These are phyloP conservation scores for Aureobasidium vineae DNA, from an alignment of 2,329 filamentous ascomycete species.

Conservation along the genomic window DNA sequence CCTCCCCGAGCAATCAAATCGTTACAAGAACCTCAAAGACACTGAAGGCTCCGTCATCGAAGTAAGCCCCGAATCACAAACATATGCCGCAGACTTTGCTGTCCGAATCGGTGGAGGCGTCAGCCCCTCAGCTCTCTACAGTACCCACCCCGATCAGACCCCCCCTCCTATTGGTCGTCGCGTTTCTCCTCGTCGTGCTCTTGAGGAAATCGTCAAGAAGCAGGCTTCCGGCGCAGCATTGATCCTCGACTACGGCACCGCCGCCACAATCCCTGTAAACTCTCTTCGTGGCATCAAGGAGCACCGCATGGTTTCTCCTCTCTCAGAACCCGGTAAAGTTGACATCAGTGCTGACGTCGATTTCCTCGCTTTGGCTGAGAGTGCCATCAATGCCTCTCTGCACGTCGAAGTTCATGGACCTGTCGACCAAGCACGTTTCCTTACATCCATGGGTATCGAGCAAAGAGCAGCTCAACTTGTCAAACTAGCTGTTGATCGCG, in stretches of 20 bases:
- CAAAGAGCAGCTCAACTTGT: slow-evolving; percentile 70
- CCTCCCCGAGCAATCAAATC: slow-evolving; percentile 75
- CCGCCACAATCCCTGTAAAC: slow-evolving; percentile 76
- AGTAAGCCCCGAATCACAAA: slow-evolving; percentile 80
- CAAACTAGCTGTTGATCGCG: slow-evolving; percentile 43
- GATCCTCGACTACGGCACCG: slow-evolving; percentile 92
- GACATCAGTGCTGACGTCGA: slow-evolving; percentile 94
- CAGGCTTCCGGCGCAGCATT: slow-evolving; percentile 78
- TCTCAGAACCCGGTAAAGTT: slow-evolving; percentile 74
- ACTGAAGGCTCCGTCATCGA: slow-evolving; percentile 73
- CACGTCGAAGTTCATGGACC: slow-evolving; percentile 91
- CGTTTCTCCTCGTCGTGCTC: slow-evolving; percentile 4
- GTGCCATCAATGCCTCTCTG: slow-evolving; percentile 70
- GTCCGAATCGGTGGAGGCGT: slow-evolving; percentile 69
- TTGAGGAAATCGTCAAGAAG: slow-evolving; percentile 50
- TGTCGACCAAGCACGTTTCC: slow-evolving; percentile 77
- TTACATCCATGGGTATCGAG: slow-evolving; percentile 76
- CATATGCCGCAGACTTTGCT: slow-evolving; percentile 79
- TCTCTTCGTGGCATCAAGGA: slow-evolving; percentile 83
- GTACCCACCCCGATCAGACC: slow-evolving; percentile 22
- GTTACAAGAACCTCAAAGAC: slow-evolving; percentile 72
- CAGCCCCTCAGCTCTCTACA: slow-evolving; percentile 24
- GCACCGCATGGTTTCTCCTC: slow-evolving; percentile 75
- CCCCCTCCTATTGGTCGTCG: background rate
- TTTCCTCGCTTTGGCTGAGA: slow-evolving; percentile 81